Base-by-base conservation (phyloP, 495 filamentous ascomycete genomes). In the Parachaetomium inaequale region DNA sequence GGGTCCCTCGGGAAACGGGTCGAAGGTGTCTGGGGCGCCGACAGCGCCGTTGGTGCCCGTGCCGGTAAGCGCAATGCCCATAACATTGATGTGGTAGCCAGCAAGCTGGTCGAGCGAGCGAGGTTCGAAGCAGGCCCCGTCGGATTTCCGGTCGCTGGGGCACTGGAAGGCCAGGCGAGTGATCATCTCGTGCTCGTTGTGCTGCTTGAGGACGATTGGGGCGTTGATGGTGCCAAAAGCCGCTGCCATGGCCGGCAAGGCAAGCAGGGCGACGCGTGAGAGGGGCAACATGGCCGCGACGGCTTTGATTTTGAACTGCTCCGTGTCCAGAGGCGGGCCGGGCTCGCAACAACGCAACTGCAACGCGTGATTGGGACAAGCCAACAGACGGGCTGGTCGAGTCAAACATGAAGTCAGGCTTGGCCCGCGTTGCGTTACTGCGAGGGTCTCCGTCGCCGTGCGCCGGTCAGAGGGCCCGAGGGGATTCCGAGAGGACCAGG, bases 121-220 rank as follows among this genome's bases (percentile, higher is more conserved):
- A 4, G 67, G 64, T 21, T 71, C 69, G 42, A 71, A 71, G 63
- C 69, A 71, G 11, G 47, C 47, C 8, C 69, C 69, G 40, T 71
- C 69, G 3, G 66, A 69, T 43, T 64, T 64, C 19, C 52, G 55
- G n/a, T 61, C 67, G 19, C 49, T 53, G 10, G 59, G 56, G 26
- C 69, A 71, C 54, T 69, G 69, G 47, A 71, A 70, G 1, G 69
- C 69, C 47, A 69, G 32, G n/a, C 69, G 67, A 7, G 69, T 71
- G 50, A 71, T 64, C 62, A 71, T 67, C 50, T 71, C 69, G 61
- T 71, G 69, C 57, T 71, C 69, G 49, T 71, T 71, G 60, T 71
- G 67, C 52, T 71, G 69, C 1, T 62, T 59, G 32, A 71, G 49
- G 17, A 71, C 15, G 2, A 54, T 28, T 15, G 68, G 68, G 34